Conservation (phyloP, 495 filamentous ascomycete species). For the Penicillium desertorum region DNA sequence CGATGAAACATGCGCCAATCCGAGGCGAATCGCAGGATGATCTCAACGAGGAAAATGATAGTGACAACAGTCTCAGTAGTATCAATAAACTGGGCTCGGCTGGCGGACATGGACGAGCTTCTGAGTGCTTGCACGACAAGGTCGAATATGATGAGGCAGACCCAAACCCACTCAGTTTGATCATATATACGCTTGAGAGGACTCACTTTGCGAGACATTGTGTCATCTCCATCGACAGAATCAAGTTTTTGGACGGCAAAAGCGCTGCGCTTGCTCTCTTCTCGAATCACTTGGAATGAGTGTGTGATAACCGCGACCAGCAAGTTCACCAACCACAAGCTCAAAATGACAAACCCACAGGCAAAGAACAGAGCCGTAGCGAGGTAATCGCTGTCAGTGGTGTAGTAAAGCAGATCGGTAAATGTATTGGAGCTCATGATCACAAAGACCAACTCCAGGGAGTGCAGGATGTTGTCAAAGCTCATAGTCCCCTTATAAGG, state of each 20-base stretch:
- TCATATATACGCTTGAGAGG: constrained; percentile 67
- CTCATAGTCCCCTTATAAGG: constrained; percentile 86
- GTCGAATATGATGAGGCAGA: constrained; percentile 73
- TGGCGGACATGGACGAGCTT: constrained; percentile 66
- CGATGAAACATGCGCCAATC: constrained; percentile 79
- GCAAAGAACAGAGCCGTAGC: constrained; percentile 83
- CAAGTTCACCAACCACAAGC: constrained; percentile 94
- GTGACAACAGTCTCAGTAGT: constrained; percentile 76
- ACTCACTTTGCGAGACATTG: constrained; percentile 45
- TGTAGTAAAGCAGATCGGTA: constrained; percentile 89
- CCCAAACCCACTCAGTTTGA: constrained; percentile 75
- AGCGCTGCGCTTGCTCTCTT: constrained; percentile 91
- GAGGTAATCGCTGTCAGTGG: constrained; percentile 87
- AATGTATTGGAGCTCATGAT: constrained; percentile 98
- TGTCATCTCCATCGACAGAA: constrained; percentile 36
- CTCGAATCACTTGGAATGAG: constrained; percentile 96
- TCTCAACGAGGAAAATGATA: constrained; percentile 76
- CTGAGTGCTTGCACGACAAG: constrained; percentile 72
- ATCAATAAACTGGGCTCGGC: constrained; percentile 57
- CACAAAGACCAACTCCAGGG: constrained; percentile 94
- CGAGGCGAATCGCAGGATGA: constrained; percentile 70
- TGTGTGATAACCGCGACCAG: constrained; percentile 98
- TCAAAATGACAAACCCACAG: constrained; percentile 85
- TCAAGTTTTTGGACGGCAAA: constrained; percentile 77
- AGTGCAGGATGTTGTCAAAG: constrained; percentile 93